Evolutionary conservation across 75 land plant genomes (phyloP), one percentile per base, ranked within the genome.

Genomic region (Selaginella moellendorffii): DNA sequence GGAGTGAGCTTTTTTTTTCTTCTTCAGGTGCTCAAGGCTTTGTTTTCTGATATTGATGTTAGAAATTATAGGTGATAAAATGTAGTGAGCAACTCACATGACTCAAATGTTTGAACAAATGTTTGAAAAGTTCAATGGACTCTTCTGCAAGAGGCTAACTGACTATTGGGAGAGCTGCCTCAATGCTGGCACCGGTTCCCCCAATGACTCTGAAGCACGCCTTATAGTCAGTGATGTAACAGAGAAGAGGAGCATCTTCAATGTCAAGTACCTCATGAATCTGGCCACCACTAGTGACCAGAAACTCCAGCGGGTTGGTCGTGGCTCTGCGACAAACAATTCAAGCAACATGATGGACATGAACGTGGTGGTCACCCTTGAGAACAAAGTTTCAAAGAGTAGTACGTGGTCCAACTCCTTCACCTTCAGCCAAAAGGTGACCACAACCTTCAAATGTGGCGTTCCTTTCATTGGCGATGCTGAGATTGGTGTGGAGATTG

Each of bases 371-470:
- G 51, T 46, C 18, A 18, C 51, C 14, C 10, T 46, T 18, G 10
- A 10, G 51, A 1, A 1, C 1, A 10, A 54, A 2, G 56, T 54
- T 1, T 54, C 56, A 12, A 54, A 22, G 5, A 54, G 8, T 10
- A 21, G 24, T 10, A 54, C 56, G 24, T 54, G 21, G 24, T 54
- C 56, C 56, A 54, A 54, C 9, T 54, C 56, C 56, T 54, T 54
- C 56, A 54, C 5, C 56, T 54, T 54, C 56, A 54, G 56, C 56
- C 56, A 54, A 54, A 54, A 24, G 24, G 9, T 54, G 5, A 1
- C 1, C 1, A 54, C 56, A 21, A 24, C 1, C 2, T 54, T 54
- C 9, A 1, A 10, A 24, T 22, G 24, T 2, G 56, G 56, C 56
- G 9, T 54, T 21, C 56, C 56, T 21, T 54, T 54, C 9, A 2